Percentiles rank a stretch among this genome's conserved stretches.
These are phyloP conservation scores for Arthroderma uncinatum DNA, from an alignment of 2,329 filamentous ascomycete genomes.

Conservation along the genomic window DNA sequence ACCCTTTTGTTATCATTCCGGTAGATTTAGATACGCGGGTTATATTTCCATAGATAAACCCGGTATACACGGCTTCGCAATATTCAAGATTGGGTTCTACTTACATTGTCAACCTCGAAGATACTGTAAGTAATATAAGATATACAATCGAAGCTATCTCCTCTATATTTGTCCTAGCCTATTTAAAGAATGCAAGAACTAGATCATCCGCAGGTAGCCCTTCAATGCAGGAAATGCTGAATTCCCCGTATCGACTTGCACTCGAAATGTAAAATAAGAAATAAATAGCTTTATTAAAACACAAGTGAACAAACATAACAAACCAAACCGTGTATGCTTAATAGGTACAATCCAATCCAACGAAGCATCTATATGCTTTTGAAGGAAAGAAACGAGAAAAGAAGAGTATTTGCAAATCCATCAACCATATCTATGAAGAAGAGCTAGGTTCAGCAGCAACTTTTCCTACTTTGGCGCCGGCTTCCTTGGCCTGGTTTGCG, in stretches of 20 bases:
- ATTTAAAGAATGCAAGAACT: not conserved
- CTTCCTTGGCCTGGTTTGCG: constrained; percentile 22
- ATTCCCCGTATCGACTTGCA: not conserved
- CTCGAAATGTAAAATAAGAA: not conserved
- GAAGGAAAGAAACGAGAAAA: constrained; percentile 4
- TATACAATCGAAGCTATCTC: not conserved
- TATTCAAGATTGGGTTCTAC: not conserved
- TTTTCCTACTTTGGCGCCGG: constrained; percentile 21
- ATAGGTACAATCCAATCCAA: constrained; percentile 2
- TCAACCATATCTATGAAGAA: constrained; percentile 3
- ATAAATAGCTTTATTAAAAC: constrained; percentile 11
- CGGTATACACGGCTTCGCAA: not conserved
- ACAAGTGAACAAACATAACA: constrained; percentile 1
- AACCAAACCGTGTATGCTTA: constrained; percentile 5
- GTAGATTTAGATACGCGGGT: not conserved
- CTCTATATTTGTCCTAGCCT: not conserved
- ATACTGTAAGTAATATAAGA: not conserved
- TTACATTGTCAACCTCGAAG: not conserved
- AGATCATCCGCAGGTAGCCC: not conserved
- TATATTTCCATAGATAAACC: not conserved
- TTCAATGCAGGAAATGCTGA: not conserved
- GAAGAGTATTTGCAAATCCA: not conserved
- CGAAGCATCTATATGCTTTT: constrained; percentile 1
- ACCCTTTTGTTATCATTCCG: not conserved
- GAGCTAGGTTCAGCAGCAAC: constrained; percentile 19